Percentiles rank a stretch among this genome's conserved stretches.
Evolutionary conservation across 2,329 filamentous ascomycete species (phyloP).

Genomic region (Penicillium sp.): DNA sequence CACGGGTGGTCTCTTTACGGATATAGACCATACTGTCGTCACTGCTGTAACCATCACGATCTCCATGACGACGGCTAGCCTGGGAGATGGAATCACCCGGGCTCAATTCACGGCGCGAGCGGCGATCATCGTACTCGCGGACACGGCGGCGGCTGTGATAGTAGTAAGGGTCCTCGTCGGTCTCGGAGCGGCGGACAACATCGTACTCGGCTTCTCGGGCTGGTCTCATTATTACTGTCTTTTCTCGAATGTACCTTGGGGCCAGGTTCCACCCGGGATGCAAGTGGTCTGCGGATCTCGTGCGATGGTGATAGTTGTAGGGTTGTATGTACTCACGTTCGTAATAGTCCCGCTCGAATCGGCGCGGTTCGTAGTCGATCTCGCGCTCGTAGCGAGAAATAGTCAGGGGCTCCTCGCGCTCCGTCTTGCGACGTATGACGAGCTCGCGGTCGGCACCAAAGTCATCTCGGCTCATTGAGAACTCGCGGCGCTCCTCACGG

Average conservation of each 20-base stretch:
- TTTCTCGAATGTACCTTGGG: slow-evolving; percentile 53
- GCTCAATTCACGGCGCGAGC: slow-evolving; percentile 47
- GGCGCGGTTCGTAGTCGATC: slow-evolving; percentile 43
- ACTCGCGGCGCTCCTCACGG: slow-evolving; percentile 34
- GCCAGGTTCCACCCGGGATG: slow-evolving; percentile 45
- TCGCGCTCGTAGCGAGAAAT: slow-evolving; percentile 52
- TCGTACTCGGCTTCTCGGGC: slow-evolving; percentile 58
- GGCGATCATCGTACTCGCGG: slow-evolving; percentile 53
- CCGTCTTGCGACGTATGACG: slow-evolving; percentile 46
- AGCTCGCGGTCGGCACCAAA: slow-evolving; percentile 41
- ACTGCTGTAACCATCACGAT: slow-evolving; percentile 51
- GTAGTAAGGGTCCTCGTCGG: slow-evolving; percentile 59
- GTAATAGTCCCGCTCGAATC: slow-evolving; percentile 43
- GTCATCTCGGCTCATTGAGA: slow-evolving; percentile 28
- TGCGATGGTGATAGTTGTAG: slow-evolving; percentile 52
- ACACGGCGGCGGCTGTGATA: slow-evolving; percentile 59
- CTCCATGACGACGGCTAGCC: slow-evolving; percentile 40
- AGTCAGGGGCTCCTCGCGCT: slow-evolving; percentile 42
- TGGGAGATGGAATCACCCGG: slow-evolving; percentile 55
- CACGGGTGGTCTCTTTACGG: slow-evolving; percentile 47
- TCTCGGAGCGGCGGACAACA: slow-evolving; percentile 57
- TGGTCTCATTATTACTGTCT: slow-evolving; percentile 57
- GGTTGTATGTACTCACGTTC: slow-evolving; percentile 41
- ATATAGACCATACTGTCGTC: slow-evolving; percentile 63
- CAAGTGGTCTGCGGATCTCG: slow-evolving; percentile 53